Conservation (phyloP, 2,329 filamentous ascomycete genomes). For the Hymenotorrendiella dingleyae region DNA sequence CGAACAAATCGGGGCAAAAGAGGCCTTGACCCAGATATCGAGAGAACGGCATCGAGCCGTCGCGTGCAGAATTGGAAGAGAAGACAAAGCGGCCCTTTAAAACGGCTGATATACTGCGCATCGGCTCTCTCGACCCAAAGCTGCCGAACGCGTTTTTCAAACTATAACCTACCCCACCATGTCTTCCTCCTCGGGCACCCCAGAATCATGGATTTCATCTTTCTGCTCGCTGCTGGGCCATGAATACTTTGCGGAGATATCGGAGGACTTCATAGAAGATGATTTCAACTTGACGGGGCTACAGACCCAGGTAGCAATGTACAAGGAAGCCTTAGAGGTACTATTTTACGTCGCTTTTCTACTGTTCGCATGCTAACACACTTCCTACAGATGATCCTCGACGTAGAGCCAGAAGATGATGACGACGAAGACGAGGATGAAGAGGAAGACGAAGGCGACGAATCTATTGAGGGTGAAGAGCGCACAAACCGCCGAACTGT, state of each 20-base stretch:
- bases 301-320: slow-evolving; percentile 94
- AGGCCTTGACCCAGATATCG: no score
- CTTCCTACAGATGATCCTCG: slow-evolving; percentile 74
- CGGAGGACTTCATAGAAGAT: slow-evolving; percentile 98
- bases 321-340: slow-evolving; percentile 93
- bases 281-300: slow-evolving; percentile 98
- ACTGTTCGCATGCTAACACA: background rate
- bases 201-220: slow-evolving; percentile 94
- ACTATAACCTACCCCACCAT: no score
- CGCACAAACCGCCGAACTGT: slow-evolving; percentile 40
- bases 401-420: slow-evolving; percentile 93
- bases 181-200: slow-evolving; percentile 31
- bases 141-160: no score
- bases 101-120: no score
- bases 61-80: no score
- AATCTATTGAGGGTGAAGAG: slow-evolving; percentile 60
- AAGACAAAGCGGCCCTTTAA: no score
- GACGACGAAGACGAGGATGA: slow-evolving; percentile 72
- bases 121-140: no score
- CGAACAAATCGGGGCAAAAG: no score
- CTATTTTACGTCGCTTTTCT: slow-evolving; percentile 5
- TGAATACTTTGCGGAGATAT: slow-evolving; percentile 98
- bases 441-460: slow-evolving; percentile 63
- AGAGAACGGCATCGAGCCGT: no score
- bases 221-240: slow-evolving; percentile 95